These are phyloP conservation scores for Fusarium verticillioides DNA, from an alignment of 2,329 filamentous ascomycete species.

Conservation along the genomic window DNA sequence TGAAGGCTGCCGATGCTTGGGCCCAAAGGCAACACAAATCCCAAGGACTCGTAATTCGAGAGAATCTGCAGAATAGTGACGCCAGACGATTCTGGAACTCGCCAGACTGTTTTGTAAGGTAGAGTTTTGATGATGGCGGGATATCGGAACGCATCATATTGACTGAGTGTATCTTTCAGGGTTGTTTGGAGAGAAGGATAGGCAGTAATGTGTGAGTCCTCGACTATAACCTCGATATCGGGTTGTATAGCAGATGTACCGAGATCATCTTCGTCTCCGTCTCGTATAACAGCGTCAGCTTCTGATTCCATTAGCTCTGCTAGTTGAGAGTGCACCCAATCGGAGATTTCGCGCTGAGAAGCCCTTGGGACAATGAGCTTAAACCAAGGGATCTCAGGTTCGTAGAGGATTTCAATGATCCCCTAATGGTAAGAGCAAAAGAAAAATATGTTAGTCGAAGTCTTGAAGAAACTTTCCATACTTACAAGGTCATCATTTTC, in stretches of 20 bases:
- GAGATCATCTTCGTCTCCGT: not conserved
- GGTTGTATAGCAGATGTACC: not conserved
- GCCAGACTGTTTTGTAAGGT: slow-evolving; percentile 41
- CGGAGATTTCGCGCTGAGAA: slow-evolving; percentile 23
- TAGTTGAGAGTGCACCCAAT: slow-evolving; percentile 37
- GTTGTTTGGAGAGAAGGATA: slow-evolving; percentile 33
- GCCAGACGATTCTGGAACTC: slow-evolving; percentile 33
- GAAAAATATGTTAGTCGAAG: not conserved
- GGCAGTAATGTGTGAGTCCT: slow-evolving; percentile 36
- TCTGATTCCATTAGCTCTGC: slow-evolving; percentile 35
- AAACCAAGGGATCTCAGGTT: slow-evolving; percentile 51
- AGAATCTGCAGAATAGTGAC: slow-evolving; percentile 27
- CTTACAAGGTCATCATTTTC: slow-evolving; percentile 24
- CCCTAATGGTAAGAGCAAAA: slow-evolving; percentile 2
- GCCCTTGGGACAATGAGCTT: slow-evolving; percentile 43
- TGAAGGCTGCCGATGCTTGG: slow-evolving; percentile 25
- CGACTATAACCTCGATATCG: slow-evolving; percentile 36
- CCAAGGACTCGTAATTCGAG: slow-evolving; percentile 27
- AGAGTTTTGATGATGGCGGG: slow-evolving; percentile 33
- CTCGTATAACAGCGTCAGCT: slow-evolving; percentile 14
- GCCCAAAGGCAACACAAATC: not conserved
- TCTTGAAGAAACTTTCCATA: not conserved
- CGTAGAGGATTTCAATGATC: slow-evolving; percentile 50
- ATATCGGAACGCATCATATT: slow-evolving; percentile 39
- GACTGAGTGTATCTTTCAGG: not conserved